A percentile compares a stretch with the other conserved stretches of the same genome.
Evolutionary conservation across 257 asterid species (phyloP).

Genomic region (Pogostemon cablin): DNA sequence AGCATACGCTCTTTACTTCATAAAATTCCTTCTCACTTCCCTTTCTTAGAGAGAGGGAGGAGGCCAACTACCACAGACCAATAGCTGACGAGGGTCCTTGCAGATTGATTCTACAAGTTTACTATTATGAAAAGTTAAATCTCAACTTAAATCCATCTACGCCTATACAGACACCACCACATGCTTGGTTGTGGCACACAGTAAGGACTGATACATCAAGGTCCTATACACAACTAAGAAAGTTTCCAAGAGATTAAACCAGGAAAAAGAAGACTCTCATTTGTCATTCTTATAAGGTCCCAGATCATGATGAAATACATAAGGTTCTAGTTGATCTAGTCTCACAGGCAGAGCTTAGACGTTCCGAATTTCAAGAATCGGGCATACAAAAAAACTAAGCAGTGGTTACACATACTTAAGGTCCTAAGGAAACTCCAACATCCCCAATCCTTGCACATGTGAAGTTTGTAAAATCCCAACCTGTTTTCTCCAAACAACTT

Average conservation of each 20-base stretch:
- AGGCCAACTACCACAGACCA: not conserved
- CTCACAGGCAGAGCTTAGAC: constrained; percentile 11
- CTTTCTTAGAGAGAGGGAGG: not conserved
- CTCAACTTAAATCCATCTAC: not conserved
- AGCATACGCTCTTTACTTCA: not conserved
- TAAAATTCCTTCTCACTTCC: not conserved
- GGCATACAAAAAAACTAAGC: not conserved
- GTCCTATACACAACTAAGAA: not conserved
- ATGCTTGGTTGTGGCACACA: not conserved
- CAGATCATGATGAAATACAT: not conserved
- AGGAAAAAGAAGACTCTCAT: not conserved
- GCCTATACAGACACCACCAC: not conserved
- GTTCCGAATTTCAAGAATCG: not conserved
- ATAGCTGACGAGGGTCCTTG: not conserved
- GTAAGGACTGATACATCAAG: not conserved
- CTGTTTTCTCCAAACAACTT: not conserved
- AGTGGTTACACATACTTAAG: too few species aligned
- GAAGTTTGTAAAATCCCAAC: not conserved
- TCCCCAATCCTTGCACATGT: not conserved
- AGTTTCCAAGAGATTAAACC: not conserved
- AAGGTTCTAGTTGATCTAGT: not conserved
- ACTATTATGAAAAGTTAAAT: not conserved
- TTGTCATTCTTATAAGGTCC: not conserved
- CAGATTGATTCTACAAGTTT: not conserved
- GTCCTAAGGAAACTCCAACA: not conserved